Conservation (phyloP, 73 alveolate genomes). For the Tetrahymena thermophila region DNA sequence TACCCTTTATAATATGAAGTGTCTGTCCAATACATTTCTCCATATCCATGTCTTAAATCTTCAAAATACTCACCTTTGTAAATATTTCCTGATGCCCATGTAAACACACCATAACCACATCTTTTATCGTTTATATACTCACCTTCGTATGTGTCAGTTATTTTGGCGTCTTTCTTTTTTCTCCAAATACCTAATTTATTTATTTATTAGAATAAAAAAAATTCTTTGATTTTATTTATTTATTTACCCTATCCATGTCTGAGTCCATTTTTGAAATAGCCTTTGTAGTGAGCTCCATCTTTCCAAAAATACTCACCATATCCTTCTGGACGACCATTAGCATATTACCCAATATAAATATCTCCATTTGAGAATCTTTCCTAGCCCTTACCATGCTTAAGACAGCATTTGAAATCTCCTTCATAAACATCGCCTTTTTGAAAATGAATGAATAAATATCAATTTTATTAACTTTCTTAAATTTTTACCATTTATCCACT, state of each 20-base stretch:
- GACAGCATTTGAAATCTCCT: conserved; percentile 57
- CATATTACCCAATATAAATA: conserved; percentile 52
- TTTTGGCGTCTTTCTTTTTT: conserved; percentile 13
- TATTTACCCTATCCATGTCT: conserved; percentile 9
- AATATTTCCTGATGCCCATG: conserved; percentile 61
- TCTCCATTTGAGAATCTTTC: conserved; percentile 62
- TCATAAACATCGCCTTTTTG: conserved; percentile 47
- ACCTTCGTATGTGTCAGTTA: conserved; percentile 48
- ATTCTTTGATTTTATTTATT: neutral
- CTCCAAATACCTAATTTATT: conserved; percentile 12
- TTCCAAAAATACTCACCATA: conserved; percentile 63
- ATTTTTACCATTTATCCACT: conserved; percentile 19
- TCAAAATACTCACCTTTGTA: conserved; percentile 52
- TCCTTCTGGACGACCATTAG: conserved; percentile 62
- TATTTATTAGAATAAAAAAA: neutral
- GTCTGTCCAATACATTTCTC: conserved; percentile 55
- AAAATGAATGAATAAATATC: neutral
- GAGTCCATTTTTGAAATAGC: conserved; percentile 57
- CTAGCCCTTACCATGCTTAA: conserved; percentile 70
- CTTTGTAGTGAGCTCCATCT: conserved; percentile 58
- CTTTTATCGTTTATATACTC: conserved; percentile 53
- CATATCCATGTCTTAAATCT: conserved; percentile 57
- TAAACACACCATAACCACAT: conserved; percentile 55
- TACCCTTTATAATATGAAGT: conserved; percentile 49
- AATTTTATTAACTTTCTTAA: neutral